Percentiles rank a stretch among this genome's conserved stretches.
These are phyloP conservation scores for Rhynchosporium secalis DNA, from an alignment of 2,329 filamentous ascomycete genomes.

Conservation along the genomic window DNA sequence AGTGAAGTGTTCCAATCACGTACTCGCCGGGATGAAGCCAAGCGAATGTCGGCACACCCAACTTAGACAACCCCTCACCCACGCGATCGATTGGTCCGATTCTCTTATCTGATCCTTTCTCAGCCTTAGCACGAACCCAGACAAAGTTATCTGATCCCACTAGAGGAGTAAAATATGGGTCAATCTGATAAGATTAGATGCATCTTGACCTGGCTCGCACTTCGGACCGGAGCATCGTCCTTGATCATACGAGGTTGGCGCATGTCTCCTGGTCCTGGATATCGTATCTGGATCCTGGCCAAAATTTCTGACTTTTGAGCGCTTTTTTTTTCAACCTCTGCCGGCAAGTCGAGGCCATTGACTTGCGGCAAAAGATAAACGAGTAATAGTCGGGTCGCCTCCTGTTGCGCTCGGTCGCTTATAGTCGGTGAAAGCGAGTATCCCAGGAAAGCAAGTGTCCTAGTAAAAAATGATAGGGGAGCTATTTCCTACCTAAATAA, in stretches of 20 bases:
- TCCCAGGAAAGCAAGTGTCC: too few species aligned
- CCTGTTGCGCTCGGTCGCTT: too few species aligned
- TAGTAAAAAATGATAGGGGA: too few species aligned
- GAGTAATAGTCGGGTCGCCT: too few species aligned
- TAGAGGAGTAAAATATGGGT: not conserved
- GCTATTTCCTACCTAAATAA: too few species aligned
- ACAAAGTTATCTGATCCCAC: slow-evolving; percentile 23
- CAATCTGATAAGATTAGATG: slow-evolving; percentile 33
- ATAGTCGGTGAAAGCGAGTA: too few species aligned
- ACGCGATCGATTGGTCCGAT: not conserved
- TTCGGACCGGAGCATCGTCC: not conserved
- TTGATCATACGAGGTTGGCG: slow-evolving; percentile 15
- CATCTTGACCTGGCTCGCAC: not conserved
- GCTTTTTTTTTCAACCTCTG: not conserved
- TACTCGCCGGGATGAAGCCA: slow-evolving; percentile 9
- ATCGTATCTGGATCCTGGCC: slow-evolving; percentile 9
- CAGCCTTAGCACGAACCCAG: slow-evolving; percentile 5
- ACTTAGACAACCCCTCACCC: not conserved
- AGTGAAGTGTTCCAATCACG: slow-evolving; percentile 10
- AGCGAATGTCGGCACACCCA: slow-evolving; percentile 10
- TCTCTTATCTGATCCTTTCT: slow-evolving; percentile 1
- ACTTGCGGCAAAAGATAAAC: not conserved
- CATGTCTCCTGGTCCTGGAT: slow-evolving; percentile 2
- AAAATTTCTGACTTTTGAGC: not conserved
- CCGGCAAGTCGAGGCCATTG: slow-evolving; percentile 1